phyloP scores from a whole-genome alignment of 345 rosid genomes.

The Populus simonii region DNA sequence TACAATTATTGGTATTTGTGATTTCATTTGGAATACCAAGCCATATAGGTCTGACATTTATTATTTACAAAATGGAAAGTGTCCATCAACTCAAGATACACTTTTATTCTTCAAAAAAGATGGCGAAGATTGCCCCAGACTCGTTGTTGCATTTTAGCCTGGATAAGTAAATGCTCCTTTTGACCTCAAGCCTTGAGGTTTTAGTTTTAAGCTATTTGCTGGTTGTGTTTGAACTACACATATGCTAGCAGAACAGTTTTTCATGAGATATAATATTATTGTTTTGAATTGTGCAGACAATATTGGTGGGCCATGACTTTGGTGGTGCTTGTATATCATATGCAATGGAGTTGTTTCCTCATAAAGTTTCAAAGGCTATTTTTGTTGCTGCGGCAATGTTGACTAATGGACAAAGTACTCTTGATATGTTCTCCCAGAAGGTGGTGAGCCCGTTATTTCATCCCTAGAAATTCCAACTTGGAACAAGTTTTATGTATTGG shows the following conservation, averaged over 20 bases:
- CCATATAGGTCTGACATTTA: neutral
- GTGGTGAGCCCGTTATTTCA: conserved; percentile 27
- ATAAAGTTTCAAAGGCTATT: conserved; percentile 65
- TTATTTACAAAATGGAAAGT: neutral
- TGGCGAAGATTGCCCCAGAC: neutral
- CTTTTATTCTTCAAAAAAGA: neutral
- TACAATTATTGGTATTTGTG: neutral
- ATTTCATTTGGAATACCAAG: neutral
- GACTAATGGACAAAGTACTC: conserved; percentile 62
- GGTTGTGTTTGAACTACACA: neutral
- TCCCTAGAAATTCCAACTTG: neutral
- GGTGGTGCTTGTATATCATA: conserved; percentile 89
- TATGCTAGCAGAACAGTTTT: neutral
- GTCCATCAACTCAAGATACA: neutral
- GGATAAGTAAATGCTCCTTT: neutral
- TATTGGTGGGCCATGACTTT: conserved; percentile 92
- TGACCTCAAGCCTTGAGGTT: neutral
- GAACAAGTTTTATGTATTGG: neutral
- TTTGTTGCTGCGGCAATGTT: conserved; percentile 86
- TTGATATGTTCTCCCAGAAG: conserved; percentile 74
- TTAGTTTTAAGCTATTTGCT: conserved; percentile 2
- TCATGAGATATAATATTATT: neutral
- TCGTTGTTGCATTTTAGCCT: neutral
- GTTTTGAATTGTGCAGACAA: conserved; percentile 50
- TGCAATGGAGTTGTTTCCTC: conserved; percentile 84